Conservation (phyloP, 139 green algal genomes). For the Volvox africanus region DNA sequence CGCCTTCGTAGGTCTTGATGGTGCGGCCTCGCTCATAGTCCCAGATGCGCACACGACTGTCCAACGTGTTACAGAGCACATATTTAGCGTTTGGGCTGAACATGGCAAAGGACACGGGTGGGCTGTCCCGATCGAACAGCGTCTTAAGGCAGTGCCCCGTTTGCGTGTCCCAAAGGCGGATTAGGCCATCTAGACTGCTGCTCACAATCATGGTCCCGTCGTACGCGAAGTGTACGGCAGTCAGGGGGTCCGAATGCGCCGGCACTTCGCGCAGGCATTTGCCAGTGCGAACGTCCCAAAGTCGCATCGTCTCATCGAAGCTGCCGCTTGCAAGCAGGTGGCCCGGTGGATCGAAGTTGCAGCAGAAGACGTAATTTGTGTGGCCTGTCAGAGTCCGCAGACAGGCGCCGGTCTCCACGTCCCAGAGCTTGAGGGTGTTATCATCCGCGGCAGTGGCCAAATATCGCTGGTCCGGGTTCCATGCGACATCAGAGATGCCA, state of each 20-base stretch:
- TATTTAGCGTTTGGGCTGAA: constrained; percentile 92
- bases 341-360: constrained; percentile 81
- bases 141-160: constrained; percentile 90
- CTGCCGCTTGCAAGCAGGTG: constrained; percentile 87
- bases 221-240: constrained; percentile 79
- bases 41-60: constrained; percentile 79
- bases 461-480: constrained; percentile 73
- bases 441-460: constrained; percentile 81
- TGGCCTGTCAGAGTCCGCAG: constrained; percentile 80
- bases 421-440: constrained; percentile 71
- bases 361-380: constrained; percentile 91
- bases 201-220: constrained; percentile 85
- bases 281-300: constrained; percentile 88
- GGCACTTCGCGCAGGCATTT: constrained; percentile 80
- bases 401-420: constrained; percentile 69
- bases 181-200: constrained; percentile 87
- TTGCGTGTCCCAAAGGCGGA: constrained; percentile 71
- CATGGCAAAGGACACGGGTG: constrained; percentile 80
- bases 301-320: constrained; percentile 92
- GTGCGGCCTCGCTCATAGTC: constrained; percentile 74
- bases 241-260: constrained; percentile 94
- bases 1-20: constrained; percentile 70
- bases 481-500: constrained; percentile 87
- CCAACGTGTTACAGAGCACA: constrained; percentile 76
- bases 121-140: constrained; percentile 76